Evolutionary conservation across 805 yeast species (phyloP).

Genomic region (Myxozyma geophila): DNA sequence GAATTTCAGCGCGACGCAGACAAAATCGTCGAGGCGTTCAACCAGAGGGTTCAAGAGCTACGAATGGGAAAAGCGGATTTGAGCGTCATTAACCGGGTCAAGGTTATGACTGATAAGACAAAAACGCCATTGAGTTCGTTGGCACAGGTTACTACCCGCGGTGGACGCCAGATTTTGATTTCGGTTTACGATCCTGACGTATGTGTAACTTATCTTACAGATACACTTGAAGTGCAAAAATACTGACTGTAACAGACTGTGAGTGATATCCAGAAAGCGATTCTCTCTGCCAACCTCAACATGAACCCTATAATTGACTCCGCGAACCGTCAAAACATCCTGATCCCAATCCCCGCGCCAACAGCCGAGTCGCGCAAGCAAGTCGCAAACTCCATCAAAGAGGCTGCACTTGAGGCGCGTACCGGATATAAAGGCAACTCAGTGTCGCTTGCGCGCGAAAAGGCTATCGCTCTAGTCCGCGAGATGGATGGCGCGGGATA

Average conservation of each 20-base stretch:
- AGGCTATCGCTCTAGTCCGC: slow-evolving; percentile 61
- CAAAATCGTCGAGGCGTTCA: slow-evolving; percentile 56
- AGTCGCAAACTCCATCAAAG: slow-evolving; percentile 63
- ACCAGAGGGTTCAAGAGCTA: slow-evolving; percentile 61
- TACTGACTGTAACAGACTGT: slow-evolving; percentile 54
- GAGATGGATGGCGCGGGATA: slow-evolving; percentile 53
- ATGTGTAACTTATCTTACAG: neutral
- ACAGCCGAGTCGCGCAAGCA: slow-evolving; percentile 67
- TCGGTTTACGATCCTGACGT: slow-evolving; percentile 75
- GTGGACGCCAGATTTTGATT: slow-evolving; percentile 66
- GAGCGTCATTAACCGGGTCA: slow-evolving; percentile 63
- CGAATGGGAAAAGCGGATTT: slow-evolving; percentile 75
- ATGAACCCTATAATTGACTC: slow-evolving; percentile 81
- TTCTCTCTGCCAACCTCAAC: slow-evolving; percentile 69
- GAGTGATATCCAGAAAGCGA: slow-evolving; percentile 70
- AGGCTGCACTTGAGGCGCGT: slow-evolving; percentile 65
- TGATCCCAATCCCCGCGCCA: slow-evolving; percentile 74
- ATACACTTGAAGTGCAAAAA: neutral
- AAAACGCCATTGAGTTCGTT: slow-evolving; percentile 45
- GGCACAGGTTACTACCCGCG: slow-evolving; percentile 74
- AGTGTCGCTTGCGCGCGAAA: slow-evolving; percentile 53
- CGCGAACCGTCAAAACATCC: slow-evolving; percentile 70
- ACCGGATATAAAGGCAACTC: slow-evolving; percentile 42
- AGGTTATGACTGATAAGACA: slow-evolving; percentile 45
- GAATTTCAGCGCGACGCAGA: slow-evolving; percentile 53